Conservation (phyloP, 305 asterid genomes). For the Nicotiana rustica region DNA sequence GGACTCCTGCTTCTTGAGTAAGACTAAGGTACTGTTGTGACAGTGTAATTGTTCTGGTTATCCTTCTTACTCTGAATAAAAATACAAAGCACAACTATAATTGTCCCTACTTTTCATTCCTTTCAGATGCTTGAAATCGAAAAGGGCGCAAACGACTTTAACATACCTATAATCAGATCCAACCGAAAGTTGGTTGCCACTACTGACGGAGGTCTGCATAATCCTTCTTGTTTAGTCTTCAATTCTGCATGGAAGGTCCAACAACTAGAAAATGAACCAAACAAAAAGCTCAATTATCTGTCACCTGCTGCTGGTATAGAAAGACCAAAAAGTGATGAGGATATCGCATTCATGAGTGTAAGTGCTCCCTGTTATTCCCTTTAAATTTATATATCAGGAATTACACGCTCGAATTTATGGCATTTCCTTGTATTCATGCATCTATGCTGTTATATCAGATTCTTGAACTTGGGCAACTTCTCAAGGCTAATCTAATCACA, state of each 20-base stretch:
- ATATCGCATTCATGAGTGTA: slow-evolving; percentile 90
- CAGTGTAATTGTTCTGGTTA: neutral
- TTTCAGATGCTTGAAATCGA: slow-evolving; percentile 77
- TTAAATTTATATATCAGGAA: neutral
- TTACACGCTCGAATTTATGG: neutral
- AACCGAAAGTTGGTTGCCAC: slow-evolving; percentile 76
- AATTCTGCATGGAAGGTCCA: slow-evolving; percentile 60
- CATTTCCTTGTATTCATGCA: neutral
- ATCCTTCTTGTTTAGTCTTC: slow-evolving; percentile 80
- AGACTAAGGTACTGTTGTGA: slow-evolving; percentile 58
- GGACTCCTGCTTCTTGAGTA: slow-evolving; percentile 75
- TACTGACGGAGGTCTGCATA: slow-evolving; percentile 75
- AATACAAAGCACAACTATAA: neutral
- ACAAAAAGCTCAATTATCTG: slow-evolving; percentile 56
- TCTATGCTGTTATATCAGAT: slow-evolving; percentile 49
- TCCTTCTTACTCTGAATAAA: slow-evolving; percentile 6
- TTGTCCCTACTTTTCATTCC: slow-evolving; percentile 27
- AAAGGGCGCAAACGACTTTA: slow-evolving; percentile 72
- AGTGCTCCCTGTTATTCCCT: slow-evolving; percentile 37
- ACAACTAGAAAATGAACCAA: slow-evolving; percentile 40
- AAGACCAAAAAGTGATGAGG: slow-evolving; percentile 76
- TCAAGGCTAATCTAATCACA: slow-evolving; percentile 69
- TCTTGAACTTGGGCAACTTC: slow-evolving; percentile 82
- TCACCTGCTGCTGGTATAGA: slow-evolving; percentile 52
- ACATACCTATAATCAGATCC: slow-evolving; percentile 67